Conservation (phyloP, 2,329 filamentous ascomycete genomes). For the Fusarium odoratissimum region DNA sequence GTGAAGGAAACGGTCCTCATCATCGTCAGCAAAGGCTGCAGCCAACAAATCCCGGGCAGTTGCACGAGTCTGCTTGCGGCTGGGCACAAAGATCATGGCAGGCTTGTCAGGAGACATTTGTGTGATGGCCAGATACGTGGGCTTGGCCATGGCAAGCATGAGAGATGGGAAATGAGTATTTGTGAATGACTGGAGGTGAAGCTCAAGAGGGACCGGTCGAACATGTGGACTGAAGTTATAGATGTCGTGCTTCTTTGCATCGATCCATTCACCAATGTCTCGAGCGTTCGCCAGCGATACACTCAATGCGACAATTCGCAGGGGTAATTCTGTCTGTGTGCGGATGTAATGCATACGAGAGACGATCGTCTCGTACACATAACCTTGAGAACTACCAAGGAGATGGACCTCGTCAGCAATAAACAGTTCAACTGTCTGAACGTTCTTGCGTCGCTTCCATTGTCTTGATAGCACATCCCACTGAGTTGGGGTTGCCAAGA, state of each 20-base stretch:
- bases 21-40: slow-evolving; percentile 87
- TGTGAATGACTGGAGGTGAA: slow-evolving; percentile 94
- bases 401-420: slow-evolving; percentile 97
- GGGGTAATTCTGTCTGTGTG: slow-evolving; percentile 82
- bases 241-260: slow-evolving; percentile 96
- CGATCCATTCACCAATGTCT: slow-evolving; percentile 97
- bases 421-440: slow-evolving; percentile 89
- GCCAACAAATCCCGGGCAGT: slow-evolving; percentile 89
- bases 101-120: slow-evolving; percentile 91
- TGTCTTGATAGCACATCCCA: slow-evolving; percentile 97
- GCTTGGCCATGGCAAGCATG: slow-evolving; percentile 98
- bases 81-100: slow-evolving; percentile 91
- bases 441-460: slow-evolving; percentile 96
- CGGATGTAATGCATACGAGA: slow-evolving; percentile 98
- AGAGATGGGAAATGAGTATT: slow-evolving; percentile 97
- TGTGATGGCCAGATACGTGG: slow-evolving; percentile 87
- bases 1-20: slow-evolving; percentile 94
- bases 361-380: slow-evolving; percentile 96
- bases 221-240: slow-evolving; percentile 98
- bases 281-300: slow-evolving; percentile 93
- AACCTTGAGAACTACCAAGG: slow-evolving; percentile 86
- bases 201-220: slow-evolving; percentile 87
- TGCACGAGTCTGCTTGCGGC: slow-evolving; percentile 88
- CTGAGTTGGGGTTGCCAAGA: slow-evolving; percentile 91
- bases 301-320: slow-evolving; percentile 90